Conservation (phyloP, 139 green algal genomes). For the Coelastrella sp. region DNA sequence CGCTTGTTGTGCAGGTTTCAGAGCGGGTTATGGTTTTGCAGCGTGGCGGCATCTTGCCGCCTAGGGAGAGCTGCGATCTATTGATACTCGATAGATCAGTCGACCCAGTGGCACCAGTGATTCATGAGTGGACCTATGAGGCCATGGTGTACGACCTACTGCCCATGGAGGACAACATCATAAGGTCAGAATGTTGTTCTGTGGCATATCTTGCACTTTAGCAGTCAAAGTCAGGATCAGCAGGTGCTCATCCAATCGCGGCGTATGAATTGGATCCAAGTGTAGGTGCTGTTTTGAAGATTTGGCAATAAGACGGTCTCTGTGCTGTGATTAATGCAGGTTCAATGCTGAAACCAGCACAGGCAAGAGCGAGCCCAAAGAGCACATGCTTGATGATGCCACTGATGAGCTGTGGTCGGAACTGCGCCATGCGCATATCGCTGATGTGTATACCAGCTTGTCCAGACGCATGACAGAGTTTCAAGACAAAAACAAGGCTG, state of each 20-base stretch:
- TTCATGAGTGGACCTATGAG: conserved; percentile 99
- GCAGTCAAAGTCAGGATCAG: too few relatives aligned
- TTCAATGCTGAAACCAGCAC: conserved; percentile 65
- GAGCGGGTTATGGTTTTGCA: conserved; percentile 68
- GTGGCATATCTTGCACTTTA: too few relatives aligned
- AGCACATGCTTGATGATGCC: conserved; percentile 83
- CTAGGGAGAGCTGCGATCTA: conserved; percentile 58
- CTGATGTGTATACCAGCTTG: conserved; percentile 65
- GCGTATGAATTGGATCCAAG: too few relatives aligned
- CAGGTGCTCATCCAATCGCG: too few relatives aligned
- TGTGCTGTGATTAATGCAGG: conserved; percentile 28
- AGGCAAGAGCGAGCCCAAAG: conserved; percentile 78
- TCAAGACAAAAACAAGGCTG: conserved; percentile 76
- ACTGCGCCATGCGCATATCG: conserved; percentile 92
- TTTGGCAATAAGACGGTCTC: too few relatives aligned
- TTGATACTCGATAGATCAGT: conserved; percentile 91
- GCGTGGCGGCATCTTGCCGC: conserved; percentile 55
- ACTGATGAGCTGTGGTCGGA: conserved; percentile 62
- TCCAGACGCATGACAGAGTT: conserved; percentile 72
- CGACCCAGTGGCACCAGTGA: conserved; percentile 88
- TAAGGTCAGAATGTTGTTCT: conserved; percentile 9
- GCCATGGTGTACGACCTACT: conserved; percentile 94
- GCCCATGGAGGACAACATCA: conserved; percentile 68
- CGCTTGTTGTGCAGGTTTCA: conserved; percentile 53
- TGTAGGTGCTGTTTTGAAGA: too few relatives aligned